Base-by-base conservation (phyloP, 352 stramenopile genomes). In the Phytophthora cryptogea region DNA sequence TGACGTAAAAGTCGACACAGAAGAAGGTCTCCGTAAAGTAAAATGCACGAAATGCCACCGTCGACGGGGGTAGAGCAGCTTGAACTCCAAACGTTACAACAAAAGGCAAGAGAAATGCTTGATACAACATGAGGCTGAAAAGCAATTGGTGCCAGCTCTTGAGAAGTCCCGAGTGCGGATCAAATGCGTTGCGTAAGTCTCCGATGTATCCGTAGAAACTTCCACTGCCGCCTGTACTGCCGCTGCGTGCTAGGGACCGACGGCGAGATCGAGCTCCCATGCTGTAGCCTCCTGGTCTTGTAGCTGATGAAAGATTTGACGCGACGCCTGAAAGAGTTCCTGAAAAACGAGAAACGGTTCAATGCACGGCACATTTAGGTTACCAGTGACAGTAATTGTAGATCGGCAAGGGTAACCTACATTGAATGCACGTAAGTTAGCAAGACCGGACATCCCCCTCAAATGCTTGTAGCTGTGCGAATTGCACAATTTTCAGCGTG, bases 91-190 rank as follows among this genome's bases (percentile, higher is more conserved):
- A 41, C 9, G 14, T 41, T 23, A 41, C 35, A 13, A 20, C 35
- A 23, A 84, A 80, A 4, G 78, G 80, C 26, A 88, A 46, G n/a
- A 87, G 26, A 40, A 87, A 82, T 8, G 47, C 61, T 57, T 88
- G 63, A 51, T 75, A 83, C n/a, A 86, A 26, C 28, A 88, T 37
- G 13, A 54, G 74, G 3, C 70, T 39, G 17, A 90, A 67, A 45
- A 90, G 47, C 5, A 74, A 8, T 11, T 84, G 62, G 52, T 82
- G 48, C 80, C 80, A 90, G 13, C 57, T 47, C 36, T 77, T 72
- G 57, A 90, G 65, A 30, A 68, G 56, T 4, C 44, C 46, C 13
- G 77, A 82, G 50, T 86, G 66, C 23, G 80, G 78, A 41, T 88
- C 76, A 13, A 87, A 74, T 0, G 76, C 72, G 14, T 72, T 81